phyloP scores from a whole-genome alignment of 2,329 filamentous ascomycete genomes.

The Xylaria sp. region DNA sequence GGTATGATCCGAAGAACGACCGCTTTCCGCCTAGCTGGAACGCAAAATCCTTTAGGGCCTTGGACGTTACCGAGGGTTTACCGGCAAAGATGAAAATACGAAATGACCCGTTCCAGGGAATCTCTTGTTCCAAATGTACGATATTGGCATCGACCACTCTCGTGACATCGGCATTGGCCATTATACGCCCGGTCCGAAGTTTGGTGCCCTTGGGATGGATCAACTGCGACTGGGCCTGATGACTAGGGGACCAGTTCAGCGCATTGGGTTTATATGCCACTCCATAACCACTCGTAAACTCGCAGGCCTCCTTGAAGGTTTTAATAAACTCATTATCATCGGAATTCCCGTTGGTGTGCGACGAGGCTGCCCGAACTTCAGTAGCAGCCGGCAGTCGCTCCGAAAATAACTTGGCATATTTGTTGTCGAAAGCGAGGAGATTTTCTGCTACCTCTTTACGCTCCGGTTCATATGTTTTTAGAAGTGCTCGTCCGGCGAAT shows the following conservation, averaged over 20 bases:
- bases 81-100: slow-evolving; percentile 89
- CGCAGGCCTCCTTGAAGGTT: slow-evolving; percentile 90
- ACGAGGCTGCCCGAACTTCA: slow-evolving; percentile 75
- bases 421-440: slow-evolving; percentile 85
- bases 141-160: slow-evolving; percentile 89
- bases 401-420: slow-evolving; percentile 91
- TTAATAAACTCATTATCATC: slow-evolving; percentile 84
- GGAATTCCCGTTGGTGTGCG: slow-evolving; percentile 45
- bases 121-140: slow-evolving; percentile 88
- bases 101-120: slow-evolving; percentile 89
- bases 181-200: slow-evolving; percentile 77
- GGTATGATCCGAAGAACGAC: slow-evolving; percentile 78
- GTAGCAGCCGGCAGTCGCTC: slow-evolving; percentile 76
- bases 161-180: slow-evolving; percentile 83
- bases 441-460: slow-evolving; percentile 86
- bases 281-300: slow-evolving; percentile 92
- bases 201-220: slow-evolving; percentile 74
- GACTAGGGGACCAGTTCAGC: slow-evolving; percentile 82
- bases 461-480: slow-evolving; percentile 88
- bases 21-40: slow-evolving; percentile 69
- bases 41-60: slow-evolving; percentile 76
- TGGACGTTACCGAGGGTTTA: slow-evolving; percentile 64
- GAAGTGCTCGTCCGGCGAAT: slow-evolving; percentile 77
- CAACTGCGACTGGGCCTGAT: slow-evolving; percentile 75
- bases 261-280: slow-evolving; percentile 84